Evolutionary conservation across 2,329 filamentous ascomycete genomes (phyloP).

Genomic region (Pseudogymnoascus sp.): DNA sequence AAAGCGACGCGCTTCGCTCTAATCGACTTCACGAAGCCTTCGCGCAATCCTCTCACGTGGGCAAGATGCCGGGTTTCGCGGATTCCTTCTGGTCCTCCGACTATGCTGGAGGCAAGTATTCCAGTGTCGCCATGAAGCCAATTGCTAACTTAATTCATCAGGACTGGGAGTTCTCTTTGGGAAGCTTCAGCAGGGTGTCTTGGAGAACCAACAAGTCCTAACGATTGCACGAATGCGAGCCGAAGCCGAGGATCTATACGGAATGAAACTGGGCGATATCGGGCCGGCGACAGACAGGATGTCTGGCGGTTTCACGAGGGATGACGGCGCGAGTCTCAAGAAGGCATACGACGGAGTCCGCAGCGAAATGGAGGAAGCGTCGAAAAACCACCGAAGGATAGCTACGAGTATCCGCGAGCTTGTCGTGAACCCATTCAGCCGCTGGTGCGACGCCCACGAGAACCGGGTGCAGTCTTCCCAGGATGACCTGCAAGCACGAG

Average conservation of each 20-base stretch:
- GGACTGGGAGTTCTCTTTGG: slow-evolving; percentile 88
- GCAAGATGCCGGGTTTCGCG: slow-evolving; percentile 76
- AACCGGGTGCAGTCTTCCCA: slow-evolving; percentile 86
- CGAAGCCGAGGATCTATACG: slow-evolving; percentile 89
- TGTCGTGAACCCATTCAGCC: slow-evolving; percentile 86
- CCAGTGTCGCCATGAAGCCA: background rate
- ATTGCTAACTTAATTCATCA: slow-evolving; percentile 25
- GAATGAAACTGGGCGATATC: slow-evolving; percentile 73
- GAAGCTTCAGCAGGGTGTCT: slow-evolving; percentile 92
- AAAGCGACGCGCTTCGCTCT: slow-evolving; percentile 3
- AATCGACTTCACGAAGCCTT: slow-evolving; percentile 7
- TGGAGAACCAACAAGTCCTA: slow-evolving; percentile 90
- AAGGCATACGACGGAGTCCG: slow-evolving; percentile 93
- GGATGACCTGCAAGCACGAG: slow-evolving; percentile 81
- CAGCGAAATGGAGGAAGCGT: slow-evolving; percentile 83
- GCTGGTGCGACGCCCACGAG: slow-evolving; percentile 95
- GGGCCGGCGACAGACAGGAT: slow-evolving; percentile 75
- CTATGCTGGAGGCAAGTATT: slow-evolving; percentile 75
- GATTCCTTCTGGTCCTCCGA: slow-evolving; percentile 98
- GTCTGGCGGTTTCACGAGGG: slow-evolving; percentile 73
- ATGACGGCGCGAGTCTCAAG: slow-evolving; percentile 84
- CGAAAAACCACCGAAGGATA: slow-evolving; percentile 89
- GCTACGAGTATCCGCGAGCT: slow-evolving; percentile 93
- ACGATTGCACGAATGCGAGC: slow-evolving; percentile 89
- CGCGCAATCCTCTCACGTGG: background rate